Conservation (phyloP, 129 eudicot genomes). For the Escallonia herrerae region DNA sequence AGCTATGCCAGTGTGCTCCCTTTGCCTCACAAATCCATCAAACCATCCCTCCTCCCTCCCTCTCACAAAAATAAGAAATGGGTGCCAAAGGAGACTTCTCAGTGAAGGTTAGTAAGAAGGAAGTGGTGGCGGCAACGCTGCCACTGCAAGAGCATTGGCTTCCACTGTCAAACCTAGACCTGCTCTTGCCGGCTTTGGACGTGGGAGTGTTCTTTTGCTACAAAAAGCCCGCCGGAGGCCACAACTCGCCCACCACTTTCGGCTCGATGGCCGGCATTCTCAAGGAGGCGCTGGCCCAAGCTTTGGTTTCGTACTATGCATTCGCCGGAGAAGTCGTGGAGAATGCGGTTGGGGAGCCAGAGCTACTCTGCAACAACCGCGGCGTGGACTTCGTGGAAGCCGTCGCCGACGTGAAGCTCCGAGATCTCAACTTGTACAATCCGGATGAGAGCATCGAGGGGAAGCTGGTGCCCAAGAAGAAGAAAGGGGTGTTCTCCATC, state of each 20-base stretch:
- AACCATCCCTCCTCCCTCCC: background rate
- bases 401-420: slow-evolving; percentile 30
- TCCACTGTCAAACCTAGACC: slow-evolving; percentile 46
- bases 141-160: slow-evolving; percentile 40
- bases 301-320: slow-evolving; percentile 26
- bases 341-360: slow-evolving; percentile 32
- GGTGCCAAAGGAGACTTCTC: background rate
- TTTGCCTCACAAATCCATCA: background rate
- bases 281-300: slow-evolving; percentile 38
- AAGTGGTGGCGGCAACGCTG: background rate
- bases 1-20: no score
- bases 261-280: slow-evolving; percentile 10
- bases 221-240: slow-evolving; percentile 7
- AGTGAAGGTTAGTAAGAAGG: background rate
- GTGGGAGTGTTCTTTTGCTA: slow-evolving; percentile 42
- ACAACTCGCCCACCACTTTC: slow-evolving; percentile 4
- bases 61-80: background rate
- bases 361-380: slow-evolving; percentile 41
- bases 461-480: slow-evolving; percentile 39
- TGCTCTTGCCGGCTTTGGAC: slow-evolving; percentile 42
- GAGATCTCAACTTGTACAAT: slow-evolving; percentile 34
- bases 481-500: slow-evolving; percentile 33
- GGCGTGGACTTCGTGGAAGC: slow-evolving; percentile 49
- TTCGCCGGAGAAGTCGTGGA: slow-evolving; percentile 28
- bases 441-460: slow-evolving; percentile 45